Conservation (phyloP, 192 early-diverging fungal species). For the Spizellomyces punctatus region DNA sequence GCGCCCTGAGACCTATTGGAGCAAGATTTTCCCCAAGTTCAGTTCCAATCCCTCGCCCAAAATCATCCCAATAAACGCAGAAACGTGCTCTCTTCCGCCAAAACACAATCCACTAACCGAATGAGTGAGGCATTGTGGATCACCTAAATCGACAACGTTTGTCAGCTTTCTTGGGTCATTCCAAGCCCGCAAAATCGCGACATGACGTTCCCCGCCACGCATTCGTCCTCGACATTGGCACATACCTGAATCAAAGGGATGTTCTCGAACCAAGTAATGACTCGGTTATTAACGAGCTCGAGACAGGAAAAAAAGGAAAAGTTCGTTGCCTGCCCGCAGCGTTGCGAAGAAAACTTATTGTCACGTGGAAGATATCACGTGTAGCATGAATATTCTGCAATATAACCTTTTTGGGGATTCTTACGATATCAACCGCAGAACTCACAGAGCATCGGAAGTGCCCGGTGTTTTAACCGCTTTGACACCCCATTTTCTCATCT, state of each 20-base stretch:
- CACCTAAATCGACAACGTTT: not conserved
- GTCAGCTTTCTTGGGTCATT: not conserved
- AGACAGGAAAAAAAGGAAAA: not conserved
- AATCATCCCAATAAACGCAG: not conserved
- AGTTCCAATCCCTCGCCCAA: not conserved
- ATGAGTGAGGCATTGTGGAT: constrained; percentile 47
- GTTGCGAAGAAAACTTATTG: not conserved
- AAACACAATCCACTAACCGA: constrained; percentile 32
- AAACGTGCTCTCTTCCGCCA: not conserved
- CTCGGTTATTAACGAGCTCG: constrained; percentile 8
- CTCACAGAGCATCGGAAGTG: too few species aligned
- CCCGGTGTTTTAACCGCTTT: too few species aligned
- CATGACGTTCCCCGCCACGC: too few species aligned
- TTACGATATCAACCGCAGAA: too few species aligned
- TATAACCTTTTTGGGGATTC: too few species aligned
- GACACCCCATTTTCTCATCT: not conserved
- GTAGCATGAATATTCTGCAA: not conserved
- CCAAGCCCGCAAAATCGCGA: not conserved
- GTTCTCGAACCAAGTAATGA: constrained; percentile 17
- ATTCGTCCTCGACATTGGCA: not conserved
- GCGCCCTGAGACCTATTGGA: constrained; percentile 77
- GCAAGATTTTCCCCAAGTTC: not conserved
- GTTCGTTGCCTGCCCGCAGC: not conserved
- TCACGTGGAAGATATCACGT: not conserved
- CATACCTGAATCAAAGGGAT: not conserved